These are phyloP conservation scores for Fagus crenata DNA, from an alignment of 306 rosid species.

Conservation along the genomic window DNA sequence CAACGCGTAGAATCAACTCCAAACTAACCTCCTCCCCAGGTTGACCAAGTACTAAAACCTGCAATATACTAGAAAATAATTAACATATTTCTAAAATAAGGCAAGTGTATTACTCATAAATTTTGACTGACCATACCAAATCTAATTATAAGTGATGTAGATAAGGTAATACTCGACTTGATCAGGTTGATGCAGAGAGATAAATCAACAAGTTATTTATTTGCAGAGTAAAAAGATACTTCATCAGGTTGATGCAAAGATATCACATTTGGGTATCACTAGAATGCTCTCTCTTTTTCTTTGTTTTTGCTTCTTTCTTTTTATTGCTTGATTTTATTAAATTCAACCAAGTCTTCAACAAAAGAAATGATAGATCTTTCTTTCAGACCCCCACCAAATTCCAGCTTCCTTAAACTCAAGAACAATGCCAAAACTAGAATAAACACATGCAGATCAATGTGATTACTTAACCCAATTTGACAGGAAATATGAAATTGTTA, in stretches of 20 bases:
- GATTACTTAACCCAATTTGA: slow-evolving; percentile 1
- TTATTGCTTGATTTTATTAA: no score
- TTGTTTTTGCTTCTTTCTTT: no score
- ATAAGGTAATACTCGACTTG: not conserved
- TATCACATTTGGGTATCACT: no score
- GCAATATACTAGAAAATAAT: slow-evolving; percentile 24
- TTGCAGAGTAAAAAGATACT: no score
- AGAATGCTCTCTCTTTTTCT: no score
- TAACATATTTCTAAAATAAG: slow-evolving; percentile 24
- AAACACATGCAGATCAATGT: not conserved
- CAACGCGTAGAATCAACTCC: slow-evolving; percentile 93
- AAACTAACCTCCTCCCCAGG: slow-evolving; percentile 94
- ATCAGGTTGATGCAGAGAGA: not conserved
- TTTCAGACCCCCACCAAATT: not conserved
- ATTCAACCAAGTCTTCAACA: no score
- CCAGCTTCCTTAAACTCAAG: not conserved
- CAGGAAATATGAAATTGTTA: slow-evolving; percentile 16
- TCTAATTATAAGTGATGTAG: not conserved
- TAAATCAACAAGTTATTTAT: no score
- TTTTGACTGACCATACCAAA: not conserved
- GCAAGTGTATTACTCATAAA: slow-evolving; percentile 19
- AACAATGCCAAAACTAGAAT: not conserved
- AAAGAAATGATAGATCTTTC: not conserved
- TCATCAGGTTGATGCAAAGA: no score
- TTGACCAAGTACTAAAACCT: slow-evolving; percentile 83